A percentile compares a stretch with the other conserved stretches of the same genome.
Conservation (phyloP, 345 rosid species). For the Gossypium turneri region DNA sequence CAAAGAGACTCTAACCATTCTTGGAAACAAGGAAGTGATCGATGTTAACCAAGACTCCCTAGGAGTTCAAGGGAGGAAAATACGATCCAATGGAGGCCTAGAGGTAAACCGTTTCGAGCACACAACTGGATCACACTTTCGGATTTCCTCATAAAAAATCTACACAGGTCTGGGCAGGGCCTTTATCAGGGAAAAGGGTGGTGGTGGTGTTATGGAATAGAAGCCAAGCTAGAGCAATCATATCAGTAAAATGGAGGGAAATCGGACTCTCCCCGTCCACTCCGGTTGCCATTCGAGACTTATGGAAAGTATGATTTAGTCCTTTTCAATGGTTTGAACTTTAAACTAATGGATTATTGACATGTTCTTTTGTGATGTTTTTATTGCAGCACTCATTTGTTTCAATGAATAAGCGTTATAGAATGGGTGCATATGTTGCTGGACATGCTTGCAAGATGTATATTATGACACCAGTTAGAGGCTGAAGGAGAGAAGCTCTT, state of each 20-base stretch:
- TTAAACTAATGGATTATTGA: not conserved
- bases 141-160: not conserved
- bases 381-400: constrained; percentile 32
- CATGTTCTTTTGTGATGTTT: not conserved
- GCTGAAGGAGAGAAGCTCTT: not conserved
- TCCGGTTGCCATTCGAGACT: constrained; percentile 30
- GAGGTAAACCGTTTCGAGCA: constrained; percentile 30
- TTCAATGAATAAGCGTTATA: constrained; percentile 20
- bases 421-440: constrained; percentile 29
- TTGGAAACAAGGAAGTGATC: constrained; percentile 48
- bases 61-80: constrained; percentile 52
- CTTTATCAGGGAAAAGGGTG: constrained; percentile 29
- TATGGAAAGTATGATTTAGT: constrained; percentile 39
- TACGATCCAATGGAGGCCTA: constrained; percentile 27
- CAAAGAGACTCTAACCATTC: constrained; percentile 33
- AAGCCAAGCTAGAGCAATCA: constrained; percentile 26
- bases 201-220: constrained; percentile 49
- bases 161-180: constrained; percentile 50
- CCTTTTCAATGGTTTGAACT: not conserved
- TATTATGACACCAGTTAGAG: constrained; percentile 23
- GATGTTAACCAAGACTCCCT: constrained; percentile 47
- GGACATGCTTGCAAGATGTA: constrained; percentile 42
- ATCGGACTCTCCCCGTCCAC: constrained; percentile 32
- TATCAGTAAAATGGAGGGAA: constrained; percentile 44
- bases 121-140: not conserved